A percentile compares a stretch with the other conserved stretches of the same genome.
Conservation (phyloP, 2,329 filamentous ascomycete genomes). For the Fusarium circinatum region DNA sequence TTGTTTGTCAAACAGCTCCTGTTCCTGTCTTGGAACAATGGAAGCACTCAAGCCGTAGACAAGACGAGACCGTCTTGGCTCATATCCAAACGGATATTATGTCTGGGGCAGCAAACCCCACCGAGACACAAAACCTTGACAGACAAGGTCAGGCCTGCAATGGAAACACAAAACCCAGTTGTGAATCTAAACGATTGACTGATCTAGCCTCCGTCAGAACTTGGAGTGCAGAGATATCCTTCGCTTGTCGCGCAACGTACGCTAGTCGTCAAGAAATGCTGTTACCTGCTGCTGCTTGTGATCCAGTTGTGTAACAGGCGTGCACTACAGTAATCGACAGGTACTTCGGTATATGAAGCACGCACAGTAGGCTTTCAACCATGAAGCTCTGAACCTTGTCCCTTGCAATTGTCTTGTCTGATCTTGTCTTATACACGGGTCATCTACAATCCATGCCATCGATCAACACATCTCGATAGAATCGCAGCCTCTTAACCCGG, state of each 20-base stretch:
- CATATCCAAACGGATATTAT: conserved; percentile 27
- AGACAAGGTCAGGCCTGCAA: conserved; percentile 35
- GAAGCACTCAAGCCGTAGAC: neutral
- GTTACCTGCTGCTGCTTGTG: conserved; percentile 12
- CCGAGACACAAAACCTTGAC: conserved; percentile 24
- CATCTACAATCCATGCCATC: conserved; percentile 15
- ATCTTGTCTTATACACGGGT: neutral
- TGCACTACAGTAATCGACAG: neutral
- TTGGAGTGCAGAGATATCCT: conserved; percentile 4
- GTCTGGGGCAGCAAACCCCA: conserved; percentile 4
- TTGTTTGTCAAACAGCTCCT: conserved; percentile 29
- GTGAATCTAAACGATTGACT: neutral
- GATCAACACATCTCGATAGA: neutral
- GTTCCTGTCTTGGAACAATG: conserved; percentile 17
- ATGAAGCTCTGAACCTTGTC: neutral
- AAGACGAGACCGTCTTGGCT: conserved; percentile 6
- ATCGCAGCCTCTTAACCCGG: conserved; percentile 10
- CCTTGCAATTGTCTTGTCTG: conserved; percentile 17
- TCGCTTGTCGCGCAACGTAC: conserved; percentile 33
- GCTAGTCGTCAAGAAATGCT: conserved; percentile 34
- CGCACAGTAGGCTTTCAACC: neutral
- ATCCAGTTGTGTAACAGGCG: conserved; percentile 29
- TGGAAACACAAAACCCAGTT: conserved; percentile 13
- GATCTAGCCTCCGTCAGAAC: conserved; percentile 1
- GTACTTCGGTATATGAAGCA: neutral